phyloP scores from a whole-genome alignment of 2,329 filamentous ascomycete species.

The Eurotiales sp. region DNA sequence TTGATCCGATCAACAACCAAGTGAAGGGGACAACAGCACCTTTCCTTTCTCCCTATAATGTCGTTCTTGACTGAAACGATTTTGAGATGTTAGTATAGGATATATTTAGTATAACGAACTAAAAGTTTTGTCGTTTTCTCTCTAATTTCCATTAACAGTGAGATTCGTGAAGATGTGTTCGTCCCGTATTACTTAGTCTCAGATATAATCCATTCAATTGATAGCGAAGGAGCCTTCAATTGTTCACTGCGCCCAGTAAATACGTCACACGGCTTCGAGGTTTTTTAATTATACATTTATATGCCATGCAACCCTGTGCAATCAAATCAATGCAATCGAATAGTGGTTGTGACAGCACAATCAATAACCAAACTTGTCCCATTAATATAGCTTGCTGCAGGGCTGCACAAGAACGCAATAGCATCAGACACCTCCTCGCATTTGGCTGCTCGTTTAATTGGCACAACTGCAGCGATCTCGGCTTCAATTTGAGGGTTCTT shows the following conservation, averaged over 20 bases:
- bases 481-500: not conserved
- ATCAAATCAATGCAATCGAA: no score
- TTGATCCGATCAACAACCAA: not conserved
- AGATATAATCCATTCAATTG: no score
- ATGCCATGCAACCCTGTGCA: no score
- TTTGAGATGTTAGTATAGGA: not conserved
- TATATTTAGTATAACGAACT: not conserved
- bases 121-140: not conserved
- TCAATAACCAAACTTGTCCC: constrained; percentile 5
- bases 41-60: not conserved
- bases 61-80: not conserved
- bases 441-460: not conserved
- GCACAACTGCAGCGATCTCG: not conserved
- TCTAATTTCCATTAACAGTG: no score
- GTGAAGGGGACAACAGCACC: not conserved
- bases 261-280: no score
- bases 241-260: no score
- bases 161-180: no score
- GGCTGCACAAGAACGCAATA: constrained; percentile 4
- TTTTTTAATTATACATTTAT: no score
- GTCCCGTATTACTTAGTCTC: no score
- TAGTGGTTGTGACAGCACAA: not conserved
- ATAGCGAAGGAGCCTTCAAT: no score
- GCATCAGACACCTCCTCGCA: constrained; percentile 1
- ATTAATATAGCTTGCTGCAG: constrained; percentile 7